Percentiles rank a stretch among this genome's conserved stretches.
Evolutionary conservation across 768 basidiomycete genomes (phyloP).

Genomic region (Pleurotus tuber-regium): DNA sequence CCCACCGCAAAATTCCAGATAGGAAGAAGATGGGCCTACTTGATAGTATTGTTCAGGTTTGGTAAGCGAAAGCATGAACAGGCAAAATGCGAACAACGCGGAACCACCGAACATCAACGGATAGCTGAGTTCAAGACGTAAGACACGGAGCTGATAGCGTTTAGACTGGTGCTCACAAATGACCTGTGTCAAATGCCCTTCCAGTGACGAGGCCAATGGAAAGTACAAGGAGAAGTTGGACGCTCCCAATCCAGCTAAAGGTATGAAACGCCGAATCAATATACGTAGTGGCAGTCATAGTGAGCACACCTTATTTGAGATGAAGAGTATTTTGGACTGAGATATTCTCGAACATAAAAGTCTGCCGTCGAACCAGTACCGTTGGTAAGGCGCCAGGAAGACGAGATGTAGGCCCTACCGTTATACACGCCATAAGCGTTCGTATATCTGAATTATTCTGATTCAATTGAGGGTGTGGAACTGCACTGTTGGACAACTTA

Average conservation of each 20-base stretch:
- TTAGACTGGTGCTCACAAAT: slow-evolving; percentile 18
- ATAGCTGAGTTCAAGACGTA: slow-evolving; percentile 16
- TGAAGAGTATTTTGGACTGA: slow-evolving; percentile 18
- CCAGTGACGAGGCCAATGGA: slow-evolving; percentile 23
- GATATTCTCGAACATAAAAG: slow-evolving; percentile 24
- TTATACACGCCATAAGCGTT: slow-evolving; percentile 23
- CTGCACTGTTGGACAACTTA: slow-evolving; percentile 8
- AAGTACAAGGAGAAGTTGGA: slow-evolving; percentile 22
- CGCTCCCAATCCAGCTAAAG: slow-evolving; percentile 27
- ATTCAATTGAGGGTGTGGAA: not conserved
- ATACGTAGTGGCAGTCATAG: not conserved
- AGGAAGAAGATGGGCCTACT: slow-evolving; percentile 18
- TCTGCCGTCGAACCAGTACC: slow-evolving; percentile 12
- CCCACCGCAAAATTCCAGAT: no score
- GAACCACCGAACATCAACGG: slow-evolving; percentile 27
- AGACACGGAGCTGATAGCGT: not conserved
- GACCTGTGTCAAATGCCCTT: slow-evolving; percentile 24
- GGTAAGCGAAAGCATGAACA: slow-evolving; percentile 32
- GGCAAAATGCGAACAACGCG: slow-evolving; percentile 24
- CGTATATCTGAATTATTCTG: slow-evolving; percentile 16
- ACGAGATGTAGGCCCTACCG: slow-evolving; percentile 10
- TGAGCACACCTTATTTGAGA: slow-evolving; percentile 24
- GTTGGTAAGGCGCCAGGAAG: not conserved
- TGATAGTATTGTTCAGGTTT: slow-evolving; percentile 28
- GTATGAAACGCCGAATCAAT: not conserved